Evolutionary conservation across 306 rosid species (phyloP).

Genomic region (Citrullus mucosospermus): DNA sequence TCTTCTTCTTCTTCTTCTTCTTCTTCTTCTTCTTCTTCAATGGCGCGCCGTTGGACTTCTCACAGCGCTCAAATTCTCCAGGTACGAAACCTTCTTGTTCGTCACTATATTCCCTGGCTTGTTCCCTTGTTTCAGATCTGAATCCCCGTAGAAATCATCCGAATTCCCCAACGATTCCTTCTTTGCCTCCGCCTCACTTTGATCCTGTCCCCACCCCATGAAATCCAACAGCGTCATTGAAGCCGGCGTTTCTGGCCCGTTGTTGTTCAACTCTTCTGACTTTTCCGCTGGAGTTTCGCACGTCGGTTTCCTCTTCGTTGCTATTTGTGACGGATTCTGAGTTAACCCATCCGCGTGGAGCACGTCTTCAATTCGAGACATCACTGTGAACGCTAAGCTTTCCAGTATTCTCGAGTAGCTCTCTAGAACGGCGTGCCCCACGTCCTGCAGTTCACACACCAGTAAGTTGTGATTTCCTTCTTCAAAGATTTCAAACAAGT

Average conservation of each 20-base stretch:
- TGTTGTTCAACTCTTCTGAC: conserved; percentile 28
- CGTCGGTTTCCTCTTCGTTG: conserved; percentile 9
- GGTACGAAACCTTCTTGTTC: conserved; percentile 45
- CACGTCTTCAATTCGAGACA: conserved; percentile 92
- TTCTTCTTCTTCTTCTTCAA: conserved; percentile 12
- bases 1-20: not conserved
- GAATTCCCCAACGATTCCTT: not conserved
- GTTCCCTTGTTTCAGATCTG: not conserved
- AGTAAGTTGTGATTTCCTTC: not conserved
- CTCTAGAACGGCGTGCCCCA: conserved; percentile 90
- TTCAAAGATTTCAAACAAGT: not conserved
- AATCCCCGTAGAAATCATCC: not conserved
- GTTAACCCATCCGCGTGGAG: conserved; percentile 50
- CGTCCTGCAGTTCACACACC: conserved; percentile 43
- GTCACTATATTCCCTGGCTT: conserved; percentile 4
- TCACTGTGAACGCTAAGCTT: conserved; percentile 85
- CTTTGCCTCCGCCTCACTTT: conserved; percentile 28
- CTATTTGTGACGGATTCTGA: conserved; percentile 30
- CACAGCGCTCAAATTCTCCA: conserved; percentile 61
- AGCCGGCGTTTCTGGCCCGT: conserved; percentile 17
- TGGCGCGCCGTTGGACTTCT: conserved; percentile 87
- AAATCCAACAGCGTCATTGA: conserved; percentile 80
- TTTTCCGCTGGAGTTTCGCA: conserved; percentile 20
- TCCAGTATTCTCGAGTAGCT: conserved; percentile 92
- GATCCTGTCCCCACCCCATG: conserved; percentile 81